Evolutionary conservation across 345 rosid species (phyloP), one percentile per base, ranked within the genome.

Genomic region (Gossypium raimondii): DNA sequence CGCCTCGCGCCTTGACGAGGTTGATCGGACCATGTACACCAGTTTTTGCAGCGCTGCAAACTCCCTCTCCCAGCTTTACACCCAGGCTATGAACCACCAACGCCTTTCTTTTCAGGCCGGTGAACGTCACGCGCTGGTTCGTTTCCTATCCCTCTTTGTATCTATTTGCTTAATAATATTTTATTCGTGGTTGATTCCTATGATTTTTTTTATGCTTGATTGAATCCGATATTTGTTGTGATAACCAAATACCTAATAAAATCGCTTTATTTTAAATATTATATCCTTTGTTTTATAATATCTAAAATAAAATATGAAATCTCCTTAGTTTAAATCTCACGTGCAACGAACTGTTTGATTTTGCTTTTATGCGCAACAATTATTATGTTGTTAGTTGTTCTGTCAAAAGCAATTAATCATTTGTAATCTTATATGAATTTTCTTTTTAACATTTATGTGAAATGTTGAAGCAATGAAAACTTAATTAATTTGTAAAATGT

Each of bases 31-130:
- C 80, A 90, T 94, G 89, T 89, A 92, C 79, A 79, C 89, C 44
- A 86, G 97, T 58, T 94, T 94, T 77, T 89, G 97, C 63, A 85
- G 93, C 82, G 98, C 95, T 43, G 98, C 98, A 64, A 94, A 91
- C 80, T 92, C 95, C 13, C 88, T 94, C 3, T 92, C 97, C 38
- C 98, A 94, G 87, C 98, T 94, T 55, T 92, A 94, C 79, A 85
- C 93, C 0, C 93, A 89, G 75, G 84, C 97, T 73, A 87, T 89
- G 93, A 89, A 81, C 73, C 92, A 91, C 51, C 93, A 89, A 80
- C 90, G 92, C 68, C 87, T 85, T 69, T 86, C 92, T 83, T 91
- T 89, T 86, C 97, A 86, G 73, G 86, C 97, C 70, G 93, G 97
- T 24, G 97, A 91, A 80, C 96, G 97, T 48, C 84, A 90, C 76